Percentiles rank a stretch among this genome's conserved stretches.
Conservation (phyloP, 2,329 filamentous ascomycete species). For the Diaporthe sp. region DNA sequence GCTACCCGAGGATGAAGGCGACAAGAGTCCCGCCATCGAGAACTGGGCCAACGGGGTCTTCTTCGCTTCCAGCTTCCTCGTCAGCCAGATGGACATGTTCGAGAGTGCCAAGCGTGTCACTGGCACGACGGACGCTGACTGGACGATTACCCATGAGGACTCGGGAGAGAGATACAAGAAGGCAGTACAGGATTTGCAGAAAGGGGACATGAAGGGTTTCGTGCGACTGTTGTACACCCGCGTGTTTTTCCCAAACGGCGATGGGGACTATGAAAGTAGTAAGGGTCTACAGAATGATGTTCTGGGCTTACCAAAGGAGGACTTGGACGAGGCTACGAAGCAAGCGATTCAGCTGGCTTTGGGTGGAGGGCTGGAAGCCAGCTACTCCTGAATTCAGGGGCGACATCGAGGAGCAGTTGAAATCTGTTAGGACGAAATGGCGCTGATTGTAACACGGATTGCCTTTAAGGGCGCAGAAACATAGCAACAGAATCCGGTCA, state of each 20-base stretch:
- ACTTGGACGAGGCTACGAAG: constrained; percentile 68
- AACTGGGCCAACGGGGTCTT: constrained; percentile 57
- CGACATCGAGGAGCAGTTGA: background rate
- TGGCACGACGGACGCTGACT: constrained; percentile 69
- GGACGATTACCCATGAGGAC: constrained; percentile 66
- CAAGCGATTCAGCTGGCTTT: constrained; percentile 25
- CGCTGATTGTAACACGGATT: background rate
- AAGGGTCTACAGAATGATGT: constrained; percentile 60
- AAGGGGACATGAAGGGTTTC: constrained; percentile 59
- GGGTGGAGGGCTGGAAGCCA: background rate
- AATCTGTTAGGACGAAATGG: background rate
- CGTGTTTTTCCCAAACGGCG: constrained; percentile 61
- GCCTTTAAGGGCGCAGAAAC: background rate
- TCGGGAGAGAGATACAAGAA: constrained; percentile 61
- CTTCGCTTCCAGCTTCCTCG: constrained; percentile 67
- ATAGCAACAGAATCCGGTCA: background rate
- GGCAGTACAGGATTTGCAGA: constrained; percentile 58
- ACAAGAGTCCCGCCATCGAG: constrained; percentile 34
- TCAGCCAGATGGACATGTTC: constrained; percentile 75
- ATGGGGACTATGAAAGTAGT: constrained; percentile 57
- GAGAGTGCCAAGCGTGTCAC: constrained; percentile 70
- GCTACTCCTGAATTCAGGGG: background rate
- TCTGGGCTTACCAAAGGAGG: constrained; percentile 70
- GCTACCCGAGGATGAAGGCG: constrained; percentile 40
- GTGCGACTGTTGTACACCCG: constrained; percentile 66